Evolutionary conservation across 495 filamentous ascomycete species (phyloP).

Genomic region (Neurospora intermedia): DNA sequence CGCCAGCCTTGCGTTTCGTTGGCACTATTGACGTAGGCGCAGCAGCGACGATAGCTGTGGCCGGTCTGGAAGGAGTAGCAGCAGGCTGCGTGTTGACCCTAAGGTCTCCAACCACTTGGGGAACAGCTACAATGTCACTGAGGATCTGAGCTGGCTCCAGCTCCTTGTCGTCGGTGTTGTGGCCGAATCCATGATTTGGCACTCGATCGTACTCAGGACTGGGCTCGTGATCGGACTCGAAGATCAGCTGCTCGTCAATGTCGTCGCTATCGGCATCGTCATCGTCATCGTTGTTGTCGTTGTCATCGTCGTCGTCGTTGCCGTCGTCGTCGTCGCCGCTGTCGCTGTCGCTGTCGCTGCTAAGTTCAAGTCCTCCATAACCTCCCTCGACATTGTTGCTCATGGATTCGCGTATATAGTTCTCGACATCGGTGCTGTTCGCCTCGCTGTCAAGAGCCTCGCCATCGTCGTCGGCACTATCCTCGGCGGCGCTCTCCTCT

Average conservation of each 20-base stretch:
- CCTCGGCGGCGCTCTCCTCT: neutral
- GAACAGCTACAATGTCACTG: slow-evolving; percentile 11
- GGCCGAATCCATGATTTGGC: neutral
- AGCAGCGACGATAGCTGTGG: neutral
- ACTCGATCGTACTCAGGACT: neutral
- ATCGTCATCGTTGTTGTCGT: neutral
- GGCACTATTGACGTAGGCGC: neutral
- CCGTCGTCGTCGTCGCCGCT: no score
- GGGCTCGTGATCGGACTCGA: neutral
- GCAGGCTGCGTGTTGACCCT: neutral
- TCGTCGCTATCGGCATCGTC: neutral
- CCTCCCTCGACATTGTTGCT: neutral
- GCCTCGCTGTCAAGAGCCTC: neutral
- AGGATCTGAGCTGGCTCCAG: slow-evolving; percentile 9
- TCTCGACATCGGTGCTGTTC: neutral
- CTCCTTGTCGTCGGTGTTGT: neutral
- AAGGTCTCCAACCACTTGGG: neutral
- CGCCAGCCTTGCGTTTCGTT: neutral
- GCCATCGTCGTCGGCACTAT: neutral
- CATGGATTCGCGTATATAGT: neutral
- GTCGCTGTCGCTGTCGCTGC: neutral
- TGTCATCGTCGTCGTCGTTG: no score
- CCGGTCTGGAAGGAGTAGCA: neutral
- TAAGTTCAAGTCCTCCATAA: neutral
- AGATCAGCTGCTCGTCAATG: neutral